phyloP scores from a whole-genome alignment of 768 basidiomycete species.

The Leccinum variicolor region DNA sequence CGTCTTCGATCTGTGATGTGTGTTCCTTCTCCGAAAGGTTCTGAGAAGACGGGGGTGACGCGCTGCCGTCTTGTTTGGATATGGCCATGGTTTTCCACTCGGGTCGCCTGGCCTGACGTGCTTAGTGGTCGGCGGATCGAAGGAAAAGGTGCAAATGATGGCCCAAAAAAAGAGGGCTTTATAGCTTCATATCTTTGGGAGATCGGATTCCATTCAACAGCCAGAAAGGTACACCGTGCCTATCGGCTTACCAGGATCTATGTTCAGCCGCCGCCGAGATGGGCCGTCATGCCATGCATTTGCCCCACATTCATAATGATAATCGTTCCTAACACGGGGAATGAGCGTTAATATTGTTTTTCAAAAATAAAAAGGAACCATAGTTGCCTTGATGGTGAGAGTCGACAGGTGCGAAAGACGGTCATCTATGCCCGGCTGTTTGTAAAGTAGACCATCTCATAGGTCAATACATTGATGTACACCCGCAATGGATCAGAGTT shows the following conservation, averaged over 20 bases:
- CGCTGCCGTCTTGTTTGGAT: neutral
- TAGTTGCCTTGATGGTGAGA: neutral
- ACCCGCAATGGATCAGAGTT: neutral
- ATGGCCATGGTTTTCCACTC: neutral
- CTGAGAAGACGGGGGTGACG: neutral
- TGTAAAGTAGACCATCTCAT: neutral
- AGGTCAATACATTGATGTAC: neutral
- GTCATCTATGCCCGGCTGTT: neutral
- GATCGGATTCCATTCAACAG: neutral
- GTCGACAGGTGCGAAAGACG: neutral
- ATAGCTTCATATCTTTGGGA: neutral
- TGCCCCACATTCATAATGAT: neutral
- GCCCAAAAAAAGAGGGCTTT: neutral
- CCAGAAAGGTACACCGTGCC: neutral
- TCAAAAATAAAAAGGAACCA: neutral
- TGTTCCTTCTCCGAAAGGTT: constrained; percentile 8
- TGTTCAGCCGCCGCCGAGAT: neutral
- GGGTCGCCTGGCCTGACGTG: neutral
- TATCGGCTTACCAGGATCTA: neutral
- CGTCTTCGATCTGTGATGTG: neutral
- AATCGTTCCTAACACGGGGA: neutral
- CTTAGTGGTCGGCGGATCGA: neutral
- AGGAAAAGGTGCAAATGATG: neutral
- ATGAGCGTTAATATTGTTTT: neutral
- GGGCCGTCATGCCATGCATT: neutral